These are phyloP conservation scores for Aspergillus quadricinctus DNA, from an alignment of 2,329 filamentous ascomycete species.

Conservation along the genomic window DNA sequence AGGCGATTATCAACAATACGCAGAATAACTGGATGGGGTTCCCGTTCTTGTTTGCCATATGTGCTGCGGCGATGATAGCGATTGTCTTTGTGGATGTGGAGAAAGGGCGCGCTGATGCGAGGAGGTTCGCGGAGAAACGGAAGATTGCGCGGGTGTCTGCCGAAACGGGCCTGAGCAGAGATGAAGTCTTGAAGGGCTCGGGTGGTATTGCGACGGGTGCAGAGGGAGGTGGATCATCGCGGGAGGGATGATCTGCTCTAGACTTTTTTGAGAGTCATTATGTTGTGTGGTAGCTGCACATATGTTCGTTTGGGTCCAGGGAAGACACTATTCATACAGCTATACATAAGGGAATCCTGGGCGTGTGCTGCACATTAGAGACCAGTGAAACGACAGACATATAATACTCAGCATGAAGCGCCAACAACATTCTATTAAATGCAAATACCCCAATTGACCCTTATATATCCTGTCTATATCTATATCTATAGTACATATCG, in stretches of 20 bases:
- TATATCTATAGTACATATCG: neutral
- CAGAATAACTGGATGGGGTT: constrained; percentile 44
- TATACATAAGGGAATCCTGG: neutral
- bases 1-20: constrained; percentile 41
- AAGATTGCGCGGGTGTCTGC: constrained; percentile 26
- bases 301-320: neutral
- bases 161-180: constrained; percentile 10
- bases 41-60: constrained; percentile 40
- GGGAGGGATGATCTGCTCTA: neutral
- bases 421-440: neutral
- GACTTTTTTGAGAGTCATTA: neutral
- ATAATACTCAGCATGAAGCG: neutral
- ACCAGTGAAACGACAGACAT: neutral
- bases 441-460: neutral
- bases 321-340: neutral
- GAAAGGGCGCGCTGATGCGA: constrained; percentile 37
- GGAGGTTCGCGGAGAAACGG: constrained; percentile 33
- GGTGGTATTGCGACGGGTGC: neutral
- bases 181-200: neutral
- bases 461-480: neutral
- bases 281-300: neutral
- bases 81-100: constrained; percentile 40
- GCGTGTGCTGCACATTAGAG: neutral
- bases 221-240: neutral
- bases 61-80: constrained; percentile 32